Conservation (phyloP, 805 yeast species). For the Zygoascus bituminiphila region DNA sequence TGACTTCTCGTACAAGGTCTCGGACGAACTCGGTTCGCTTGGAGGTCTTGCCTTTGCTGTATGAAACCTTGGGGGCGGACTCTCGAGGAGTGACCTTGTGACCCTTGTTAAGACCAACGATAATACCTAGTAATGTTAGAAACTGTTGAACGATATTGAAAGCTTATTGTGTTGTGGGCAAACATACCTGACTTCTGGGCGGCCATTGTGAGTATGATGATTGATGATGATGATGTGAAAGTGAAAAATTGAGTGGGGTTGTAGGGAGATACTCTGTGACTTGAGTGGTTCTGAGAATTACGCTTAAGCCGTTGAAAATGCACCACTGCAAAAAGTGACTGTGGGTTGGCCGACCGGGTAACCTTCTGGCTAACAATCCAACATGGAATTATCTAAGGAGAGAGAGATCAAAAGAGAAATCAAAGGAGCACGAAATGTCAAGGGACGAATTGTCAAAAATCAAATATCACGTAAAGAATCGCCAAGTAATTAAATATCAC, state of each 20-base stretch:
- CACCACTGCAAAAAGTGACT: background rate
- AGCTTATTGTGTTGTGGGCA: background rate
- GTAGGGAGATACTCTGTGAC: background rate
- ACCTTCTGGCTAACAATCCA: no score
- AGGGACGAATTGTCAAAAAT: background rate
- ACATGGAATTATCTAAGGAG: no score
- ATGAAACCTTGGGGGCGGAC: slow-evolving; percentile 80
- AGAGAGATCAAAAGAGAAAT: no score
- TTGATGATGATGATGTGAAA: slow-evolving; percentile 2
- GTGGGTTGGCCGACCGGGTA: background rate
- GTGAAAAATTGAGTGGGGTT: slow-evolving; percentile 5
- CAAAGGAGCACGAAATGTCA: no score
- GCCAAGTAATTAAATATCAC: no score
- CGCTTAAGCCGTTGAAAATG: no score
- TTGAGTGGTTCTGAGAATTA: slow-evolving; percentile 5
- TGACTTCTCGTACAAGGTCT: slow-evolving; percentile 89
- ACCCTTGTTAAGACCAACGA: slow-evolving; percentile 99
- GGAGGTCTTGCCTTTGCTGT: slow-evolving; percentile 94
- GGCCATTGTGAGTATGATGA: slow-evolving; percentile 16
- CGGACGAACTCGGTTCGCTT: slow-evolving; percentile 96
- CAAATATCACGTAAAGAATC: background rate
- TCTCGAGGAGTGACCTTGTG: slow-evolving; percentile 85
- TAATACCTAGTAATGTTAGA: slow-evolving; percentile 50
- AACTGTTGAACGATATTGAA: background rate
- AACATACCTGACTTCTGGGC: slow-evolving; percentile 23